phyloP scores from a whole-genome alignment of 768 basidiomycete species.

The Leccinum obscurum region DNA sequence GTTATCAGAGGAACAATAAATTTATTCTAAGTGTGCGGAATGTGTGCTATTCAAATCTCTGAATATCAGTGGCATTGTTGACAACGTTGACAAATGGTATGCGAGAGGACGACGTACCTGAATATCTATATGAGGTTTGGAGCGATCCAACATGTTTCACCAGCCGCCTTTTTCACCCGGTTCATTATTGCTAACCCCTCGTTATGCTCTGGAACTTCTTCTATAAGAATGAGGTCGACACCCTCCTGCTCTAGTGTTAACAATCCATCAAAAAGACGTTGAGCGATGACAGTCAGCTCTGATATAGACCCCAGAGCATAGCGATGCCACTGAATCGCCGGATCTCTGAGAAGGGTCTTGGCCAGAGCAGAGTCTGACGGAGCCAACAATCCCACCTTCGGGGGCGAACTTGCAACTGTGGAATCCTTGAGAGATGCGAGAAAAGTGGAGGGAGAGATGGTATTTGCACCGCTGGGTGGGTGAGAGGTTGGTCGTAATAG shows the following conservation, averaged over 20 bases:
- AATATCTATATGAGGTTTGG: conserved; percentile 13
- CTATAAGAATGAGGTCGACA: conserved; percentile 82
- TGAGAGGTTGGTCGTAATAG: conserved; percentile 59
- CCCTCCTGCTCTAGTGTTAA: conserved; percentile 74
- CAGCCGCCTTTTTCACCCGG: conserved; percentile 86
- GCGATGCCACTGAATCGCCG: conserved; percentile 54
- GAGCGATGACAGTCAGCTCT: conserved; percentile 70
- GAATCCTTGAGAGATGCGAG: conserved; percentile 44
- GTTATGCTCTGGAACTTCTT: conserved; percentile 75
- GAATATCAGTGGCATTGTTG: background rate
- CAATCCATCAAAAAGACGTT: conserved; percentile 84
- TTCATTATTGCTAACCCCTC: conserved; percentile 97
- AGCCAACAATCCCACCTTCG: conserved; percentile 67
- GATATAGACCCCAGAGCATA: conserved; percentile 50
- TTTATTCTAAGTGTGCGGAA: background rate
- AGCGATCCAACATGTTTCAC: conserved; percentile 43
- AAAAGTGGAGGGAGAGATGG: conserved; percentile 37
- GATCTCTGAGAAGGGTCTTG: conserved; percentile 25
- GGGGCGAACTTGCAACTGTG: conserved; percentile 1
- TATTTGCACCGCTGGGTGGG: conserved; percentile 38
- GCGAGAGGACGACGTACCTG: conserved; percentile 15
- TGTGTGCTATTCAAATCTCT: background rate
- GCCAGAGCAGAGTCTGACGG: conserved; percentile 55
- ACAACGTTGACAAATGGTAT: background rate
- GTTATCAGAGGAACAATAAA: background rate